These are phyloP conservation scores for Mycotypha africana DNA, from an alignment of 371 early-diverging fungal species.

Conservation along the genomic window DNA sequence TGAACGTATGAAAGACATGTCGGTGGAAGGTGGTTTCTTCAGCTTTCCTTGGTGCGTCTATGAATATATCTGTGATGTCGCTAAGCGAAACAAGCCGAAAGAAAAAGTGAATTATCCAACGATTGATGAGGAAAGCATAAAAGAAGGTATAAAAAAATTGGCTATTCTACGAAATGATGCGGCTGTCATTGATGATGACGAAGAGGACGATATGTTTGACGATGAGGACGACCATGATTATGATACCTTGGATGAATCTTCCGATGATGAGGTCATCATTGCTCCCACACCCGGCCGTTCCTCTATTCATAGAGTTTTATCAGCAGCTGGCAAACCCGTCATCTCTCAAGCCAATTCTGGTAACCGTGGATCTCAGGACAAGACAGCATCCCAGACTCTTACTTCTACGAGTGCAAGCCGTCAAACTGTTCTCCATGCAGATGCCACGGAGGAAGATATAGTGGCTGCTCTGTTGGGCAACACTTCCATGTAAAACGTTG, in stretches of 20 bases:
- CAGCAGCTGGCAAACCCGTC: background rate
- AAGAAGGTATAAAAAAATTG: background rate
- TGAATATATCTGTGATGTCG: conserved; percentile 52
- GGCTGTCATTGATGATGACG: background rate
- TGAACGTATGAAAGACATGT: conserved; percentile 16
- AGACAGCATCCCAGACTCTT: too few species aligned
- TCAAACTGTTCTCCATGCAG: conserved; percentile 3
- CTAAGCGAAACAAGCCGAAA: conserved; percentile 17
- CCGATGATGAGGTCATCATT: background rate
- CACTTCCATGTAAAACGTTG: too few species aligned
- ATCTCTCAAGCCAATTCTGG: background rate
- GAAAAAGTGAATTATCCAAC: conserved; percentile 1
- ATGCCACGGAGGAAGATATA: conserved; percentile 3
- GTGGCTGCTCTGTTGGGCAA: background rate
- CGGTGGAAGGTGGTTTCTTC: conserved; percentile 24
- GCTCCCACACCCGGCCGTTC: background rate
- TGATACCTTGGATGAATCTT: background rate
- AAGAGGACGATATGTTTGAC: background rate
- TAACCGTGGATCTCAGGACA: conserved; percentile 2
- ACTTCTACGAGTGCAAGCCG: too few species aligned
- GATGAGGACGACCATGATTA: conserved; percentile 1
- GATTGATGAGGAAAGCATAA: conserved; percentile 11
- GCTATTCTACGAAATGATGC: background rate
- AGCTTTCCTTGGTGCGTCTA: conserved; percentile 66
- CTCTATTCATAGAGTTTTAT: too few species aligned